These are phyloP conservation scores for Kuraishia cidri DNA, from an alignment of 805 yeast genomes.

Conservation along the genomic window DNA sequence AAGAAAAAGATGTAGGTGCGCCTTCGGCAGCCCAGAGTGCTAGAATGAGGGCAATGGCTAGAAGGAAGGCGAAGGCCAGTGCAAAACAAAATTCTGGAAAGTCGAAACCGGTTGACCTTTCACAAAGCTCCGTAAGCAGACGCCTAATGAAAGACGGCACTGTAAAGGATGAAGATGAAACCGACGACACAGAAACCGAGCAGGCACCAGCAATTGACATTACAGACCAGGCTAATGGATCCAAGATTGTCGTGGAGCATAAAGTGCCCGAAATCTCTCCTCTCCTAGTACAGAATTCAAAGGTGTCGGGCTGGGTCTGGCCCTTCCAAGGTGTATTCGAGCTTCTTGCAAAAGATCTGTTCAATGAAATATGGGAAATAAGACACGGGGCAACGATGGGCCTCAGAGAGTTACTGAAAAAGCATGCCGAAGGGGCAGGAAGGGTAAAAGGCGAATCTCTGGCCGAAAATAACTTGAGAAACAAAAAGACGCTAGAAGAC, in stretches of 20 bases:
- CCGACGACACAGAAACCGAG: slow-evolving; percentile 12
- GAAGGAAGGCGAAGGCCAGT: slow-evolving; percentile 71
- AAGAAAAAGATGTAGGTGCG: neutral
- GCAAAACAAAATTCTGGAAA: slow-evolving; percentile 42
- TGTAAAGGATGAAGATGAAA: slow-evolving; percentile 6
- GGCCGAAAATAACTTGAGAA: slow-evolving; percentile 57
- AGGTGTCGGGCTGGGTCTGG: slow-evolving; percentile 76
- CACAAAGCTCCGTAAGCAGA: slow-evolving; percentile 61
- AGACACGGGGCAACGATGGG: slow-evolving; percentile 96
- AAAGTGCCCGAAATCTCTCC: slow-evolving; percentile 57
- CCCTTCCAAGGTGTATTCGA: slow-evolving; percentile 92
- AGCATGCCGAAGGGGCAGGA: slow-evolving; percentile 83
- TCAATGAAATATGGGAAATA: slow-evolving; percentile 85
- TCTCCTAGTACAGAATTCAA: slow-evolving; percentile 59
- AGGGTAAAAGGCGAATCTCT: slow-evolving; percentile 55
- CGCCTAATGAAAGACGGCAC: slow-evolving; percentile 36
- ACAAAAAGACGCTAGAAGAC: slow-evolving; percentile 73
- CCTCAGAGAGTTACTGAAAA: slow-evolving; percentile 71
- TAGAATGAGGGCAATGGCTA: slow-evolving; percentile 90
- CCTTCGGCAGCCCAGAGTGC: slow-evolving; percentile 42
- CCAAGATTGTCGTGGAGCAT: slow-evolving; percentile 79
- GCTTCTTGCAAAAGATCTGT: slow-evolving; percentile 66
- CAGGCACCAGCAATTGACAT: slow-evolving; percentile 30
- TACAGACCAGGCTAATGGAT: slow-evolving; percentile 73
- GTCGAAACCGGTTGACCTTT: slow-evolving; percentile 49